A percentile compares a stretch with the other conserved stretches of the same genome.
These are phyloP conservation scores for Dictyostelium firmibasis DNA, from an alignment of 78 protist species.

Conservation along the genomic window DNA sequence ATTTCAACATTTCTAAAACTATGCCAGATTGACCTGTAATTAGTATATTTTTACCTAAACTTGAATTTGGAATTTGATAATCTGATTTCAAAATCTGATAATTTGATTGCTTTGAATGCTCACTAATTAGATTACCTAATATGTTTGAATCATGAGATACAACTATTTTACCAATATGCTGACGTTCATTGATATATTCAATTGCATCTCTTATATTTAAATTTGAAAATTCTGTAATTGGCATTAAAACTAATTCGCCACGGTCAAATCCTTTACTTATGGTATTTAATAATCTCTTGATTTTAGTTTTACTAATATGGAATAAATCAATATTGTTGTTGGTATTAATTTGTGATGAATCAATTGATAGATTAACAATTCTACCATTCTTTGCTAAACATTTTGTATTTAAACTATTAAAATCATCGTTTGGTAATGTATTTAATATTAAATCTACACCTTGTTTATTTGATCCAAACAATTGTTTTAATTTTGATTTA, in stretches of 20 bases:
- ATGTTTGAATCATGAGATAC: neutral
- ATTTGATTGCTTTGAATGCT: neutral
- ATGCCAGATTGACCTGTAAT: constrained; percentile 45
- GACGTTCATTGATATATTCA: neutral
- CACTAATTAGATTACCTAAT: neutral
- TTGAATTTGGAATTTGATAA: neutral
- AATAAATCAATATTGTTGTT: neutral
- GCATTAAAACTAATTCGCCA: neutral
- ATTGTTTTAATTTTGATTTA: neutral
- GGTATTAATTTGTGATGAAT: too few relatives aligned
- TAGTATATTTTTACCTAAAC: neutral
- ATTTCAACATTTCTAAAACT: neutral
- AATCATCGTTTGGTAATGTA: neutral
- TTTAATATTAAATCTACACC: neutral
- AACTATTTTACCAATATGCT: neutral
- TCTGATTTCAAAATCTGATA: neutral
- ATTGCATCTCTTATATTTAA: neutral
- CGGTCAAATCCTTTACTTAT: neutral
- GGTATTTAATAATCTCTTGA: neutral
- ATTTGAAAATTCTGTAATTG: neutral
- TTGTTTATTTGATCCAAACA: neutral
- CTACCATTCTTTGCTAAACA: neutral
- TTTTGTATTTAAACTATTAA: neutral
- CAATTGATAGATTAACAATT: neutral
- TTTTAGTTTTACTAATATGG: neutral